A percentile compares a stretch with the other conserved stretches of the same genome.
These are phyloP conservation scores for Carex kokanica DNA, from an alignment of 176 grass and related monocot species.

Conservation along the genomic window DNA sequence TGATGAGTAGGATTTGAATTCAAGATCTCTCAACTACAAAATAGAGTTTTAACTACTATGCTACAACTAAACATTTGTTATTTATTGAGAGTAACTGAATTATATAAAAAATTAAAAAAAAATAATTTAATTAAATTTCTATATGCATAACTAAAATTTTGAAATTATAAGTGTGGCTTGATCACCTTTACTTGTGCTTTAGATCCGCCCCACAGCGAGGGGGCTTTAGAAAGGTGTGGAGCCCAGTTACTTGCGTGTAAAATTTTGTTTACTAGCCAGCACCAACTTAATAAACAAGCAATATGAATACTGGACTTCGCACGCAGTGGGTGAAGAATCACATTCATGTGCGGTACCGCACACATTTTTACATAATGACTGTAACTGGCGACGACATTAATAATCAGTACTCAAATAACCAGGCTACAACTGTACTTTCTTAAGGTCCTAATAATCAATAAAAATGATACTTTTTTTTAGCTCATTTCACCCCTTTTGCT, in stretches of 20 bases:
- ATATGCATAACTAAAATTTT: no score
- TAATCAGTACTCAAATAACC: background rate
- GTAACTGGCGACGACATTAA: background rate
- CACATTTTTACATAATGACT: background rate
- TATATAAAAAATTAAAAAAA: no score
- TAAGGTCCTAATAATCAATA: background rate
- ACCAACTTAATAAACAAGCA: constrained; percentile 15
- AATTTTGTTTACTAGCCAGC: background rate
- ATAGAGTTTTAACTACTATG: no score
- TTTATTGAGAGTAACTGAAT: no score
- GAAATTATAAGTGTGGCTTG: no score
- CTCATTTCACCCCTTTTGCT: background rate
- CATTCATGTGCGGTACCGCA: background rate
- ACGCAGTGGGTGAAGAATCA: constrained; percentile 19
- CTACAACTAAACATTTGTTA: no score
- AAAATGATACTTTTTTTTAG: background rate
- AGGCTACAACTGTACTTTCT: background rate
- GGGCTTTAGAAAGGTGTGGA: background rate
- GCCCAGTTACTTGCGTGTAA: background rate
- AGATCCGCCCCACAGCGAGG: no score
- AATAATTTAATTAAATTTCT: no score
- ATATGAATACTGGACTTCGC: background rate
- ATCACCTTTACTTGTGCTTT: no score
- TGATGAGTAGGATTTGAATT: no score
- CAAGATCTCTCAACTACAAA: no score